A percentile compares a stretch with the other conserved stretches of the same genome.
Conservation (phyloP, 495 filamentous ascomycete species). For the Penicillium paradoxum region DNA sequence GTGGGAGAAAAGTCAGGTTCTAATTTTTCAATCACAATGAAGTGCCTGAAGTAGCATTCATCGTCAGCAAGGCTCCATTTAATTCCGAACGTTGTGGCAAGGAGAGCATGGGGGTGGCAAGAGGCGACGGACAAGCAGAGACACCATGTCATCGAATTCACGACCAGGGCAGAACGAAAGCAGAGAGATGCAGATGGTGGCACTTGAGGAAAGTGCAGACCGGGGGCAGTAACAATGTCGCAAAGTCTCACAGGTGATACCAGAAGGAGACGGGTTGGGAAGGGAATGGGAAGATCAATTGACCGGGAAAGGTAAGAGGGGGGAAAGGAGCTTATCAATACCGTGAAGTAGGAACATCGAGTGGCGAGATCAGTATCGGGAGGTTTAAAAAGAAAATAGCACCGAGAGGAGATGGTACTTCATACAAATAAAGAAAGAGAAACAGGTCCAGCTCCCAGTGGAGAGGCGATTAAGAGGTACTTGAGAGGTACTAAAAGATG, state of each 20-base stretch:
- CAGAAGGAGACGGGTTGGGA: constrained; percentile 10
- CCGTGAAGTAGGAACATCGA: constrained; percentile 11
- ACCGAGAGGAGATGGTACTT: no score
- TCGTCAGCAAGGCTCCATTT: constrained; percentile 1
- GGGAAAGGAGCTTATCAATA: constrained; percentile 23
- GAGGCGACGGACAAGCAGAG: constrained; percentile 1
- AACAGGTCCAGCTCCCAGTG: no score
- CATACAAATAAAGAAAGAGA: no score
- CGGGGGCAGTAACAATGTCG: constrained; percentile 4
- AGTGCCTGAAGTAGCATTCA: not conserved
- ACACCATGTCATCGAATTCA: constrained; percentile 8
- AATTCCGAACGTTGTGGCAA: constrained; percentile 14
- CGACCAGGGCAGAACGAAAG: not conserved
- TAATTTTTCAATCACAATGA: constrained; percentile 6
- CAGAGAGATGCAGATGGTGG: constrained; percentile 11
- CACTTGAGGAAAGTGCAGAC: constrained; percentile 20
- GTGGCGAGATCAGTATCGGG: constrained; percentile 14
- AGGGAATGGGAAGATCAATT: constrained; percentile 11
- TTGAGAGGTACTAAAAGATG: constrained; percentile 10
- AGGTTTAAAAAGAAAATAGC: constrained; percentile 2
- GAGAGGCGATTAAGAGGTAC: constrained; percentile 16
- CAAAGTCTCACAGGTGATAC: constrained; percentile 29
- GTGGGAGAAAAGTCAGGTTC: not conserved
- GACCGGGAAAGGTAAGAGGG: constrained; percentile 12
- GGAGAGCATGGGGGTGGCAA: not conserved